Evolutionary conservation across 1,139 yeast species (phyloP).

Genomic region (Taphrina populina): DNA sequence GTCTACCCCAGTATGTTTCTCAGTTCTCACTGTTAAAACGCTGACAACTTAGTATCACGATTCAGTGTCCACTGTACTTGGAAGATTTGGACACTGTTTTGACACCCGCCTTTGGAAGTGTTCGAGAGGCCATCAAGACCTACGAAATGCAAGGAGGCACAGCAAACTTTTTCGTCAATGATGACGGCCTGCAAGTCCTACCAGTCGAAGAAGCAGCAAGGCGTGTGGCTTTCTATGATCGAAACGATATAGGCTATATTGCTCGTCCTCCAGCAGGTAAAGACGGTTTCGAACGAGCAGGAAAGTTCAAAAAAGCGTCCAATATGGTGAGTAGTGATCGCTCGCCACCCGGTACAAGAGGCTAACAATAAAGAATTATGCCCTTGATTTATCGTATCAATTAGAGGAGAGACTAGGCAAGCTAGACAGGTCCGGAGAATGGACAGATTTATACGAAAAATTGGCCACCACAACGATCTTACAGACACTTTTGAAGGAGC

Average conservation of each 20-base stretch:
- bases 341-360: background rate
- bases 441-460: conserved; percentile 16
- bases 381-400: conserved; percentile 35
- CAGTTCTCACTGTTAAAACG: background rate
- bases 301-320: conserved; percentile 38
- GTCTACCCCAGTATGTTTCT: conserved; percentile 33
- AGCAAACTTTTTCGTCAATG: conserved; percentile 35
- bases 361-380: conserved; percentile 27
- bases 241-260: conserved; percentile 36
- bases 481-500: background rate
- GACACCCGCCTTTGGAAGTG: conserved; percentile 34
- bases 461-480: background rate
- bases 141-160: conserved; percentile 37
- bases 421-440: conserved; percentile 12
- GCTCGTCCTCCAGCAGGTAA: conserved; percentile 38
- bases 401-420: conserved; percentile 35
- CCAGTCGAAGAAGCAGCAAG: background rate
- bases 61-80: conserved; percentile 35
- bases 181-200: conserved; percentile 36
- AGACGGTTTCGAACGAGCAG: conserved; percentile 36
- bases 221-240: conserved; percentile 35
- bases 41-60: conserved; percentile 23
- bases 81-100: conserved; percentile 36
- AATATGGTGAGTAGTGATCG: conserved; percentile 37
- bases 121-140: conserved; percentile 34